Evolutionary conservation across 2,329 filamentous ascomycete genomes (phyloP).

Genomic region (Teratosphaeria viscida): DNA sequence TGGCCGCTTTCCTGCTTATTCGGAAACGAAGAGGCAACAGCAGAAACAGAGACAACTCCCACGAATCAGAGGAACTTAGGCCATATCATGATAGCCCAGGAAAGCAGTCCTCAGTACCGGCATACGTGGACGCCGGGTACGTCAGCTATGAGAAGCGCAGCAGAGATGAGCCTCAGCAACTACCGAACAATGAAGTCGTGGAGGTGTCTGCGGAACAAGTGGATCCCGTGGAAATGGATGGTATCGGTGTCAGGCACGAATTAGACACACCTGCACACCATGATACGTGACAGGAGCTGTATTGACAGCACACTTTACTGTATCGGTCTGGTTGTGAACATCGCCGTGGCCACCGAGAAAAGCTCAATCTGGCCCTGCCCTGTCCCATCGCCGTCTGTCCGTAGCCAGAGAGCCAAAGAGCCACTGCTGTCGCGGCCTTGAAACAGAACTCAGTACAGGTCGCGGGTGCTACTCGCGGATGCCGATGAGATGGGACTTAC

Average conservation of each 20-base stretch:
- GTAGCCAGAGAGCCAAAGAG: too few species aligned
- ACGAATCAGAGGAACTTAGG: background rate
- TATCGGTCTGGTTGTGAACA: background rate
- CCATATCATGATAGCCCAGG: background rate
- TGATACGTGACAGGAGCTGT: background rate
- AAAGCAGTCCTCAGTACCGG: background rate
- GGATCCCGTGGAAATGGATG: background rate
- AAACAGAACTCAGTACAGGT: too few species aligned
- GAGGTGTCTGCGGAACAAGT: background rate
- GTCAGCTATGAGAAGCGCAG: background rate
- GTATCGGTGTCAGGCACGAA: background rate
- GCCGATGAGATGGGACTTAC: too few species aligned
- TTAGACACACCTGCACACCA: background rate
- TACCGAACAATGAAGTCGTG: background rate
- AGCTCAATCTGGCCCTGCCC: too few species aligned
- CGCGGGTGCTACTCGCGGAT: too few species aligned
- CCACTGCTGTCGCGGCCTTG: too few species aligned
- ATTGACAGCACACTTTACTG: background rate
- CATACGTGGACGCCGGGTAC: background rate
- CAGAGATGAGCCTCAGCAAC: background rate
- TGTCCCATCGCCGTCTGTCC: too few species aligned
- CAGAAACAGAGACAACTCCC: background rate
- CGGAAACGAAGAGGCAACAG: conserved; percentile 3
- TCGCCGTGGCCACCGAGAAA: background rate
- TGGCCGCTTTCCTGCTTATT: conserved; percentile 3